phyloP scores from a whole-genome alignment of 2,329 filamentous ascomycete species.

The Aspergillus pseudonomiae region DNA sequence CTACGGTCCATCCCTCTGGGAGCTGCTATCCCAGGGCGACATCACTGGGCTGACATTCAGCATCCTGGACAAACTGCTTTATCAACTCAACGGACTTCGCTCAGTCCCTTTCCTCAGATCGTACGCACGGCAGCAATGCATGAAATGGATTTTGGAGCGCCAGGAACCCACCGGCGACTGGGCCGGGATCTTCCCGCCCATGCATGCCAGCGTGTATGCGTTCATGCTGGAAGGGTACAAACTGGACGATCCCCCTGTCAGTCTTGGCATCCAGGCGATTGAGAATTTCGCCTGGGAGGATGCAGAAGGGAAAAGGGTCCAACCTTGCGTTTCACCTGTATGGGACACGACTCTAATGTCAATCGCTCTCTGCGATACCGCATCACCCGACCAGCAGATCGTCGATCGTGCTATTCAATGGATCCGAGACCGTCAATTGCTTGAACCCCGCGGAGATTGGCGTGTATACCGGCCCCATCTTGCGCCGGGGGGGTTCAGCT shows the following conservation, averaged over 20 bases:
- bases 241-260: conserved; percentile 24
- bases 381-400: background rate
- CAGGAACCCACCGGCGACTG: conserved; percentile 36
- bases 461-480: conserved; percentile 26
- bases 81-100: conserved; percentile 20
- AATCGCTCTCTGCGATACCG: conserved; percentile 29
- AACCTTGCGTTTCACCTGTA: conserved; percentile 32
- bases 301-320: conserved; percentile 31
- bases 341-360: conserved; percentile 43
- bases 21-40: conserved; percentile 10
- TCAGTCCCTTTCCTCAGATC: conserved; percentile 12
- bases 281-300: conserved; percentile 32
- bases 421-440: conserved; percentile 27
- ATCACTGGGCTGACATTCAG: conserved; percentile 8
- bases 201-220: conserved; percentile 31
- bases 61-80: conserved; percentile 23
- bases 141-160: conserved; percentile 36
- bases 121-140: conserved; percentile 24
- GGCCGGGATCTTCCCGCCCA: conserved; percentile 34
- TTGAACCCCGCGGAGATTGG: conserved; percentile 33
- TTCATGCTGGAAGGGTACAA: conserved; percentile 33
- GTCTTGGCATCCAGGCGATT: conserved; percentile 27
- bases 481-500: conserved; percentile 31
- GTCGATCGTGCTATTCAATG: conserved; percentile 13
- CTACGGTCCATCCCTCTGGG: conserved; percentile 12